Base-by-base conservation (phyloP, 345 rosid species). In the Eucalyptus pauciflora region DNA sequence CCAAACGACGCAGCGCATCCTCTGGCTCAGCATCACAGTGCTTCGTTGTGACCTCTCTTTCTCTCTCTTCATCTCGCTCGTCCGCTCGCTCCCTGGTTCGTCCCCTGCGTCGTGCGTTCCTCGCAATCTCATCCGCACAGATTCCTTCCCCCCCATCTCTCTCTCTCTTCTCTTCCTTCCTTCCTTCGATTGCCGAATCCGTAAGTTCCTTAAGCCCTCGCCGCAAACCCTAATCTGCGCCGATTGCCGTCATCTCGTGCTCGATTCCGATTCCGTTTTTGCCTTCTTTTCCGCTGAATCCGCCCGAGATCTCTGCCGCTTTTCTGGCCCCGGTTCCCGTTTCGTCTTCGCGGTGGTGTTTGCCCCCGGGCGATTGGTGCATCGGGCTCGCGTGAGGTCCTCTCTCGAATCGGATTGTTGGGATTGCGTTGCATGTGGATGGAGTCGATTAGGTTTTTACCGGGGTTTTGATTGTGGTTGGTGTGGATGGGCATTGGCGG, bases 101-200 rank as follows among this genome's bases (percentile, higher is more conserved):
- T 20, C 10, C 89, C 43, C 76, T 62, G 46, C 76, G 25, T 79
- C 60, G 48, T 89, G 51, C 71, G 87, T 81, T 87, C 62, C 89
- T 89, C 88, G 51, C 92, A 91, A 91, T 91, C 95, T 94, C 92
- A 88, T 90, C 91, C 89, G 45, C 92, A 33, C 91, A 88, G 91
- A 93, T 86, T 25, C 67, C 76, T 92, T 85, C 89, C 87, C 81
- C 85, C 89, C 88, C 88, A 81, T 64, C 6, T 5, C n/a, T 88
- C 58, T 90, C 90, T 93, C 91, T 90, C 69, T 37, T 37, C 83
- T 89, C 92, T 88, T 41, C 3, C 25, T 50, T 41, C 37, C 15
- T 49, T 43, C 86, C 60, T 22, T 41, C 69, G 86, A 79, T 76
- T 37, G 37, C 88, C 12, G 37, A 60, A 67, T 52, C 86, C 17